A percentile compares a stretch with the other conserved stretches of the same genome.
Conservation (phyloP, 2,329 filamentous ascomycete genomes). For the Pseudocercospora pini-densiflorae region DNA sequence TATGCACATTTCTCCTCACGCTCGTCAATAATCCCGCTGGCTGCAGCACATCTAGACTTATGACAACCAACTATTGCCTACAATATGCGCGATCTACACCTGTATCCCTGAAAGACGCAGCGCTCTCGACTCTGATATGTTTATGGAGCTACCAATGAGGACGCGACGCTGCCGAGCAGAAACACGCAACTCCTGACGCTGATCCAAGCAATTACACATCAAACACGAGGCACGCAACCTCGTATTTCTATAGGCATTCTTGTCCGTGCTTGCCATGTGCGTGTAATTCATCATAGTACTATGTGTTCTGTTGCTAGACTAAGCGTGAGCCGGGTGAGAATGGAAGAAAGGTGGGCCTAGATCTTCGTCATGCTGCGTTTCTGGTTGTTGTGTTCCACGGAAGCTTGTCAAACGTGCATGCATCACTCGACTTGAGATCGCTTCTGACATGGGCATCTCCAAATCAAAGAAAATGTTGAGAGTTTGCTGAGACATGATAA, state of each 20-base stretch:
- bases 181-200: not conserved
- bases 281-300: not conserved
- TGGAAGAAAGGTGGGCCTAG: too few species aligned
- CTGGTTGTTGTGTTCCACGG: too few species aligned
- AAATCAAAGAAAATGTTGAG: not conserved
- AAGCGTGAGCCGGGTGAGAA: too few species aligned
- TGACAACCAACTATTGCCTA: too few species aligned
- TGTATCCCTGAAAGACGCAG: not conserved
- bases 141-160: not conserved
- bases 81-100: not conserved
- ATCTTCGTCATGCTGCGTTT: too few species aligned
- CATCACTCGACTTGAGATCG: not conserved
- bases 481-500: not conserved
- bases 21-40: too few species aligned
- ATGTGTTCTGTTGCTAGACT: not conserved
- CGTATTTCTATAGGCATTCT: not conserved
- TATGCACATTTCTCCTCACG: not conserved
- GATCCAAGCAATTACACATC: not conserved
- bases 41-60: too few species aligned
- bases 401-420: not conserved
- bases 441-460: not conserved
- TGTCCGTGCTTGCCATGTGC: not conserved
- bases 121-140: not conserved
- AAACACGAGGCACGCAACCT: not conserved
- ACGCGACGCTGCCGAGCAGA: conserved; percentile 1